Evolutionary conservation across 2,329 filamentous ascomycete genomes (phyloP).

Genomic region (Trichoderma endophyticum): DNA sequence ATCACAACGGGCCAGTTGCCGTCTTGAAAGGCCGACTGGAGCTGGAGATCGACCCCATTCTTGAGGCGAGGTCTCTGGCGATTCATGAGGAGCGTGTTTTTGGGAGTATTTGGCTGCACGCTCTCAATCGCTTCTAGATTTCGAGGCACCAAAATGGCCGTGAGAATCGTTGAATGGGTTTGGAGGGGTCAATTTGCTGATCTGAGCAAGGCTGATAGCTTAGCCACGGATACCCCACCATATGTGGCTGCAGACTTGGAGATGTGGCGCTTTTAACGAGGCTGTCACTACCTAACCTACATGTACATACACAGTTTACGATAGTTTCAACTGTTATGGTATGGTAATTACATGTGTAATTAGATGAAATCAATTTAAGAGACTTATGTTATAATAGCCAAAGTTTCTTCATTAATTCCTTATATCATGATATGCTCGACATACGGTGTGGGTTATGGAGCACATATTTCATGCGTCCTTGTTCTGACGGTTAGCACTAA

Average conservation of each 20-base stretch:
- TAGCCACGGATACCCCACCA: conserved; percentile 10
- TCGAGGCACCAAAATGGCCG: background rate
- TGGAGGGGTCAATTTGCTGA: conserved; percentile 7
- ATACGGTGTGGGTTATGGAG: background rate
- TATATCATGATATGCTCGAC: background rate
- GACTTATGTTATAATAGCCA: background rate
- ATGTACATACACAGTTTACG: too few species aligned
- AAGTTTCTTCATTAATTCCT: background rate
- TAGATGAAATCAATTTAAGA: background rate
- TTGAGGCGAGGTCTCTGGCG: conserved; percentile 40
- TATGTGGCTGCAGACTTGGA: background rate
- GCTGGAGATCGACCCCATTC: conserved; percentile 51
- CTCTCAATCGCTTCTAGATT: background rate
- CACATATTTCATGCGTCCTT: background rate
- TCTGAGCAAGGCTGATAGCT: background rate
- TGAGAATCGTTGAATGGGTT: background rate
- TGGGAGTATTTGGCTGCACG: background rate
- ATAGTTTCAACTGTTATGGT: too few species aligned
- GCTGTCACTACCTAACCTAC: background rate
- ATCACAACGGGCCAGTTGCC: conserved; percentile 51
- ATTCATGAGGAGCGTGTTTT: conserved; percentile 30
- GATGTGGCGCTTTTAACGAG: background rate
- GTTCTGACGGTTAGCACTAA: background rate
- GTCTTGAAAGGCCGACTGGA: conserved; percentile 54
- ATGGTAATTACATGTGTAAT: too few species aligned